A percentile compares a stretch with the other conserved stretches of the same genome.
Evolutionary conservation across 371 early-diverging fungal genomes (phyloP).

Genomic region (Dichotomocladium elegans): DNA sequence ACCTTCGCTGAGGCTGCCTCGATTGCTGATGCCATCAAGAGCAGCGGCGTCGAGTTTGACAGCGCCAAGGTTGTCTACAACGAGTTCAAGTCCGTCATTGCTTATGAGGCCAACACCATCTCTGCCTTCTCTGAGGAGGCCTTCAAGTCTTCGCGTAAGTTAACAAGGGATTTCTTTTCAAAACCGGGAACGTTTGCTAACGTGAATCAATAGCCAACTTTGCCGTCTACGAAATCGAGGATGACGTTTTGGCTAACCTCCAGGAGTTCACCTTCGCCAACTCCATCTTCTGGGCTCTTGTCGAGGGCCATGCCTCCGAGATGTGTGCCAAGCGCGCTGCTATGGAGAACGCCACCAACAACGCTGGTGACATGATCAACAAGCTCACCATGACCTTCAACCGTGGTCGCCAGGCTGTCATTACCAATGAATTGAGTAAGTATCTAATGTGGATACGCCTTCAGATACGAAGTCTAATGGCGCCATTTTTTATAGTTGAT

Average conservation of each 20-base stretch:
- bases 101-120: constrained; percentile 81
- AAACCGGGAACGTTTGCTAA: not conserved
- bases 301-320: constrained; percentile 96
- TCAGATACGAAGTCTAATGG: not conserved
- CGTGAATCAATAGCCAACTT: constrained; percentile 56
- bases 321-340: constrained; percentile 96
- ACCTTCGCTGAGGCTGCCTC: constrained; percentile 87
- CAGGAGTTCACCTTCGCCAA: constrained; percentile 94
- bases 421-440: constrained; percentile 92
- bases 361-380: constrained; percentile 87
- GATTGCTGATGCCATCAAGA: constrained; percentile 78
- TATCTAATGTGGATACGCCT: not conserved
- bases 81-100: constrained; percentile 90
- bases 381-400: constrained; percentile 84
- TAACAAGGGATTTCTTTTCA: not conserved
- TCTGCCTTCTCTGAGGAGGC: constrained; percentile 64
- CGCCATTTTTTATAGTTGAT: constrained; percentile 52
- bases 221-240: constrained; percentile 87
- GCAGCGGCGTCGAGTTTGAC: constrained; percentile 66
- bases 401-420: constrained; percentile 94
- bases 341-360: constrained; percentile 99
- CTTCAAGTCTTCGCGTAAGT: constrained; percentile 67
- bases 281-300: constrained; percentile 90
- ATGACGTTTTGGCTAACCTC: constrained; percentile 84
- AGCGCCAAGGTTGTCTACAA: constrained; percentile 87